Conservation (phyloP, 805 yeast species). For the Saturnispora galanensis region DNA sequence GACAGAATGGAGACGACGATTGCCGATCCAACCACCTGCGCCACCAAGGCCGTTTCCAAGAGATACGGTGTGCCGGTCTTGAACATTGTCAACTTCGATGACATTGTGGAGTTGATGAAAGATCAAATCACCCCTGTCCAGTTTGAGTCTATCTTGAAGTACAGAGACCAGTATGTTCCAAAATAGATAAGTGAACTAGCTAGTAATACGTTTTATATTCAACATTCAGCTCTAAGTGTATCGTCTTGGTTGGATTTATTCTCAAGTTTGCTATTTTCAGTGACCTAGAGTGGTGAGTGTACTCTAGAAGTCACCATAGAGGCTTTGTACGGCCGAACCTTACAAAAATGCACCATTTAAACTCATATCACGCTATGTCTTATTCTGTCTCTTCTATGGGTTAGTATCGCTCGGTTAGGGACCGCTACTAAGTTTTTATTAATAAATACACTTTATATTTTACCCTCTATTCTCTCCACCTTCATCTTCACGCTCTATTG, state of each 20-base stretch:
- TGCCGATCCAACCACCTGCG: slow-evolving; percentile 49
- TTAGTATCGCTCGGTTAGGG: too few species aligned
- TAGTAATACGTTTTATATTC: too few species aligned
- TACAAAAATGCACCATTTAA: too few species aligned
- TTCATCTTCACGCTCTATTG: neutral
- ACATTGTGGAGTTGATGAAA: slow-evolving; percentile 55
- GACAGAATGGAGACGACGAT: slow-evolving; percentile 90
- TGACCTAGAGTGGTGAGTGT: too few species aligned
- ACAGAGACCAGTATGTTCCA: slow-evolving; percentile 44
- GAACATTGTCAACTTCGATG: slow-evolving; percentile 66
- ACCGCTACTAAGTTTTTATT: neutral
- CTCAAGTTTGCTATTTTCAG: too few species aligned
- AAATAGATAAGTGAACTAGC: neutral
- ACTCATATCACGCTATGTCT: too few species aligned
- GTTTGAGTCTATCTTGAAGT: slow-evolving; percentile 46
- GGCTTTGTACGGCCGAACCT: too few species aligned
- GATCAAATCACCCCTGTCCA: slow-evolving; percentile 49
- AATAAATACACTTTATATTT: neutral
- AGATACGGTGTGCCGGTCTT: slow-evolving; percentile 74
- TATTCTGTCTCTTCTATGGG: too few species aligned
- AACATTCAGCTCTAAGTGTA: neutral
- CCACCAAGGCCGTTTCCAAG: slow-evolving; percentile 70
- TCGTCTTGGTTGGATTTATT: too few species aligned
- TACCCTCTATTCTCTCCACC: neutral
- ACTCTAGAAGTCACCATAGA: too few species aligned